These are phyloP conservation scores for Quercus mongolica DNA, from an alignment of 306 rosid genomes.

Conservation along the genomic window DNA sequence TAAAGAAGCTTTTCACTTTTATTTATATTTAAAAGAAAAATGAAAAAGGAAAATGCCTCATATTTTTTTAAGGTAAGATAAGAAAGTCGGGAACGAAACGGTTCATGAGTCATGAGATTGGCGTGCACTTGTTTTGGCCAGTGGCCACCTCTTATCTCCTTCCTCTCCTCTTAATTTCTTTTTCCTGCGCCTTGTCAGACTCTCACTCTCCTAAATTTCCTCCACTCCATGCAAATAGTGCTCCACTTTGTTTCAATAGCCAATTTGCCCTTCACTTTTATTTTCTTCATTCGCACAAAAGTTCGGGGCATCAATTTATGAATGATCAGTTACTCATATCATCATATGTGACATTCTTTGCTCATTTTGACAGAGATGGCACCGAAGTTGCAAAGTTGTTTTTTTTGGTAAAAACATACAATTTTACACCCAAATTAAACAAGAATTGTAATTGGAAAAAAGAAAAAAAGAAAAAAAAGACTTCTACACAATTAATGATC, in stretches of 20 bases:
- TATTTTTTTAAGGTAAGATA: too few relatives aligned
- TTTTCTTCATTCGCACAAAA: neutral
- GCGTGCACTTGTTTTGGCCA: neutral
- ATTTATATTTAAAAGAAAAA: neutral
- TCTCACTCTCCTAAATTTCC: slow-evolving; percentile 36
- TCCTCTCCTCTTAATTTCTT: neutral
- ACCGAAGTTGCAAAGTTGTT: too few relatives aligned
- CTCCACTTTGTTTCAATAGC: neutral
- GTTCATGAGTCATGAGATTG: slow-evolving; percentile 11
- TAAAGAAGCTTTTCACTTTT: neutral
- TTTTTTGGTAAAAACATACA: too few relatives aligned
- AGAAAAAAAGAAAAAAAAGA: too few relatives aligned
- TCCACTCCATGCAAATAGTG: slow-evolving; percentile 6
- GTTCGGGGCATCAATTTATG: too few relatives aligned
- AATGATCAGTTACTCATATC: too few relatives aligned
- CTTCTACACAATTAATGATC: too few relatives aligned
- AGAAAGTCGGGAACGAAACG: slow-evolving; percentile 3
- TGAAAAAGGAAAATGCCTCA: too few relatives aligned
- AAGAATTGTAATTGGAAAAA: too few relatives aligned
- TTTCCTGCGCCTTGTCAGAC: slow-evolving; percentile 60
- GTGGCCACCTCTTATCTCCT: slow-evolving; percentile 10
- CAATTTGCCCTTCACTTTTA: neutral
- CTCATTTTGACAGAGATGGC: too few relatives aligned
- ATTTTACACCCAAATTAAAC: too few relatives aligned
- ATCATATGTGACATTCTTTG: too few relatives aligned